These are phyloP conservation scores for Populus simonii DNA, from an alignment of 345 rosid species.

Conservation along the genomic window DNA sequence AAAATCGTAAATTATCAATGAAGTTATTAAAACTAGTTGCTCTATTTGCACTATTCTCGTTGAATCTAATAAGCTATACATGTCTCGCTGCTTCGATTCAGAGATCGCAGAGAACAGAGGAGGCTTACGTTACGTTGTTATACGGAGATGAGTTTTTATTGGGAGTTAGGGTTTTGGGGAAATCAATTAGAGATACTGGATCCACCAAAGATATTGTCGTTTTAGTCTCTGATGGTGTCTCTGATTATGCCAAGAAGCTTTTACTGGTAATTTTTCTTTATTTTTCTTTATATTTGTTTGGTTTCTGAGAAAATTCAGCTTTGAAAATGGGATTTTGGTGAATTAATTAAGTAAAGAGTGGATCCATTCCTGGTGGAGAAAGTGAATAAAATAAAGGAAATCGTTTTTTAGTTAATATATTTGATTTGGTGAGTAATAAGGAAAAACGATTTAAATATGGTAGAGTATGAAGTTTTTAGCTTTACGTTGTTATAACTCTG, in stretches of 20 bases:
- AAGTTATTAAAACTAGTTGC: background rate
- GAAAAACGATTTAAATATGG: too few relatives aligned
- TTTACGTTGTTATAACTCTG: too few relatives aligned
- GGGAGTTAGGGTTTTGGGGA: conserved; percentile 92
- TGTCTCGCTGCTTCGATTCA: conserved; percentile 24
- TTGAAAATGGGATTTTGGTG: background rate
- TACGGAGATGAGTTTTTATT: conserved; percentile 92
- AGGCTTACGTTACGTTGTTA: conserved; percentile 81
- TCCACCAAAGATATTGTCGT: conserved; percentile 78
- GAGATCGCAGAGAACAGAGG: conserved; percentile 32
- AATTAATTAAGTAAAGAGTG: background rate
- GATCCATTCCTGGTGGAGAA: background rate
- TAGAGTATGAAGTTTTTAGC: too few relatives aligned
- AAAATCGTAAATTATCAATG: background rate
- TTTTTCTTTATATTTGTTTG: background rate
- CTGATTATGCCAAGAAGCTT: conserved; percentile 65
- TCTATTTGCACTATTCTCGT: conserved; percentile 18
- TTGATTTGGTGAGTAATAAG: too few relatives aligned
- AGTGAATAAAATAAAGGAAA: background rate
- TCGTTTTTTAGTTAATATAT: too few relatives aligned
- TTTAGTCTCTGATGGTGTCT: conserved; percentile 90
- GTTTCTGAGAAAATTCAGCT: background rate
- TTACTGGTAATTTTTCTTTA: conserved; percentile 39
- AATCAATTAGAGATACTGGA: conserved; percentile 82
- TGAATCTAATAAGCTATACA: conserved; percentile 30